Evolutionary conservation across 2,329 filamentous ascomycete genomes (phyloP).

Genomic region (Metarhizium guizhouense): DNA sequence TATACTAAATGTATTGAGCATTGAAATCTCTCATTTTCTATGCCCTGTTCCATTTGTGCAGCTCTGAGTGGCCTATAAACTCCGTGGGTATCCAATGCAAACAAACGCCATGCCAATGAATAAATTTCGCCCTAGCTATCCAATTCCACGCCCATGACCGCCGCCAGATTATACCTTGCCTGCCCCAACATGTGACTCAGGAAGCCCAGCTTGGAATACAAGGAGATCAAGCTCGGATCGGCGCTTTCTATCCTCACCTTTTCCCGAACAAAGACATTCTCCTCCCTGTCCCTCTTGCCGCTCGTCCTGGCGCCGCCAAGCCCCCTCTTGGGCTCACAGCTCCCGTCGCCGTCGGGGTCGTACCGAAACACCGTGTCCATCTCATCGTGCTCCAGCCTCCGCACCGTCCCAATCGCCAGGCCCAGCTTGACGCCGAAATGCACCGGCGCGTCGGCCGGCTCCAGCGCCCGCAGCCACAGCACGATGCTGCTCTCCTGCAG

Average conservation of each 20-base stretch:
- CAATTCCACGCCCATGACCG: slow-evolving; percentile 61
- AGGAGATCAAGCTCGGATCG: slow-evolving; percentile 75
- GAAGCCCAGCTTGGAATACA: slow-evolving; percentile 74
- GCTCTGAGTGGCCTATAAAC: background rate
- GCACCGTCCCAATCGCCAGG: slow-evolving; percentile 56
- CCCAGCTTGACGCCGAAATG: slow-evolving; percentile 59
- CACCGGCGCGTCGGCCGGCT: slow-evolving; percentile 53
- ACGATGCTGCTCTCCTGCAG: slow-evolving; percentile 64
- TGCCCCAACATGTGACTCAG: slow-evolving; percentile 64
- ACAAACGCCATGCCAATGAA: background rate
- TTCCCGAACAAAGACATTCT: slow-evolving; percentile 75
- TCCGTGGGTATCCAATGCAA: slow-evolving; percentile 10
- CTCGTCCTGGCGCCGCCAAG: slow-evolving; percentile 16
- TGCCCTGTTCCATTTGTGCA: background rate
- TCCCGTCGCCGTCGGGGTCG: slow-evolving; percentile 23
- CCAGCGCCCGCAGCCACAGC: slow-evolving; percentile 60
- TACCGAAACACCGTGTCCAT: slow-evolving; percentile 68
- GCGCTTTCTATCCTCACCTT: slow-evolving; percentile 85
- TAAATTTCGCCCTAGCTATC: slow-evolving; percentile 4
- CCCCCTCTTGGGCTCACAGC: slow-evolving; percentile 16
- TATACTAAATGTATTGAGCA: background rate
- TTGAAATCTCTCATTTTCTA: slow-evolving; percentile 4
- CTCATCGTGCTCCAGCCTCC: slow-evolving; percentile 68
- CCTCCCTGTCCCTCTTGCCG: slow-evolving; percentile 15
- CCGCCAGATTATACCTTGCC: slow-evolving; percentile 61